Percentiles rank a stretch among this genome's conserved stretches.
Conservation (phyloP, 176 grass and related monocot genomes). For the Eragrostis curvula region DNA sequence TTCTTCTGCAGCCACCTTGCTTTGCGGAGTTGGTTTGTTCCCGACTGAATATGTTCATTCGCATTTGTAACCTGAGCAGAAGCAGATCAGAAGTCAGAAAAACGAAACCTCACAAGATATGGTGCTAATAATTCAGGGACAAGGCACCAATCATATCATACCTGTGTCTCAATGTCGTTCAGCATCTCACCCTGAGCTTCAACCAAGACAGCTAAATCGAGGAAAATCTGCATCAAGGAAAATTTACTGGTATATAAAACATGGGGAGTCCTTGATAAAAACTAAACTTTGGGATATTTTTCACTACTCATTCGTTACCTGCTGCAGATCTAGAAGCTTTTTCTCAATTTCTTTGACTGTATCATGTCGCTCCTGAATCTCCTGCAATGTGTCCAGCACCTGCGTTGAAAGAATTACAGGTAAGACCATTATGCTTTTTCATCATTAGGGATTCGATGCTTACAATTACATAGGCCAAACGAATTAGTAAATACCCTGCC, state of each 20-base stretch:
- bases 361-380: constrained; percentile 92
- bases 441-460: not conserved
- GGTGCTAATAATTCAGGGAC: constrained; percentile 1
- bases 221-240: constrained; percentile 59
- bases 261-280: not conserved
- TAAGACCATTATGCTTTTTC: constrained; percentile 10
- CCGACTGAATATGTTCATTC: constrained; percentile 51
- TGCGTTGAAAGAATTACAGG: constrained; percentile 33
- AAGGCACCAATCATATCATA: constrained; percentile 21
- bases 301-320: constrained; percentile 45
- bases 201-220: constrained; percentile 80
- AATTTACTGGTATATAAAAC: not conserved
- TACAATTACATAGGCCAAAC: constrained; percentile 7
- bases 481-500: constrained; percentile 63
- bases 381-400: constrained; percentile 83
- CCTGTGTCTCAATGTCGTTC: constrained; percentile 76
- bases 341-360: constrained; percentile 77
- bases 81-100: constrained; percentile 30
- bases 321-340: constrained; percentile 81
- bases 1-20: constrained; percentile 69
- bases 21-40: constrained; percentile 57
- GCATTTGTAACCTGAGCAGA: constrained; percentile 71
- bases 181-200: constrained; percentile 76
- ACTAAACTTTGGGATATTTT: not conserved
- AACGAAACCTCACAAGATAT: not conserved